Percentiles rank a stretch among this genome's conserved stretches.
Conservation (phyloP, 495 filamentous ascomycete species). For the Xylaria scruposa region DNA sequence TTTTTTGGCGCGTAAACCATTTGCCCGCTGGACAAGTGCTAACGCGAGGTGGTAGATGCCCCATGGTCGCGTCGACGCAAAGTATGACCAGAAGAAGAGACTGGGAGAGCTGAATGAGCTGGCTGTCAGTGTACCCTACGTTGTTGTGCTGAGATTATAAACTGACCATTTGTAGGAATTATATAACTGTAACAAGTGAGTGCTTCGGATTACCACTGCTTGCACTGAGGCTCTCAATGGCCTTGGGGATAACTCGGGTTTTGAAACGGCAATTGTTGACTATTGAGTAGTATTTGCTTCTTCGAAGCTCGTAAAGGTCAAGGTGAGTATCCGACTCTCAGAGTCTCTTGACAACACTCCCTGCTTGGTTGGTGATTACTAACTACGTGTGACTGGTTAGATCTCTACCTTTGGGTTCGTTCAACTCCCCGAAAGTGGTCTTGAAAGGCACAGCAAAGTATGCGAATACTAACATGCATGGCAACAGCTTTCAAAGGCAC, state of each 20-base stretch:
- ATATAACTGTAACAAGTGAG: constrained; percentile 92
- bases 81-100: constrained; percentile 95
- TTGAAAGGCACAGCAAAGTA: background rate
- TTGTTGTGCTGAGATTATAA: background rate
- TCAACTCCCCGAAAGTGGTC: background rate
- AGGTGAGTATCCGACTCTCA: constrained; percentile 69
- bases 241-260: background rate
- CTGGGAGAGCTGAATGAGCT: constrained; percentile 94
- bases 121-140: constrained; percentile 49
- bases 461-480: constrained; percentile 10
- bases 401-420: constrained; percentile 31
- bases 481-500: constrained; percentile 84
- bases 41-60: constrained; percentile 60
- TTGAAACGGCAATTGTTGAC: constrained; percentile 6
- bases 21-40: background rate
- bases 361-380: background rate
- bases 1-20: background rate
- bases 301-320: constrained; percentile 95
- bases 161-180: constrained; percentile 61
- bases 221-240: background rate
- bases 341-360: background rate
- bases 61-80: constrained; percentile 91
- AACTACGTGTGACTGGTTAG: background rate
- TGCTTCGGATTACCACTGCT: background rate
- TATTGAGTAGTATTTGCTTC: constrained; percentile 69